Conservation (phyloP, 2,329 filamentous ascomycete species). For the Phaeoacremonium minimum region DNA sequence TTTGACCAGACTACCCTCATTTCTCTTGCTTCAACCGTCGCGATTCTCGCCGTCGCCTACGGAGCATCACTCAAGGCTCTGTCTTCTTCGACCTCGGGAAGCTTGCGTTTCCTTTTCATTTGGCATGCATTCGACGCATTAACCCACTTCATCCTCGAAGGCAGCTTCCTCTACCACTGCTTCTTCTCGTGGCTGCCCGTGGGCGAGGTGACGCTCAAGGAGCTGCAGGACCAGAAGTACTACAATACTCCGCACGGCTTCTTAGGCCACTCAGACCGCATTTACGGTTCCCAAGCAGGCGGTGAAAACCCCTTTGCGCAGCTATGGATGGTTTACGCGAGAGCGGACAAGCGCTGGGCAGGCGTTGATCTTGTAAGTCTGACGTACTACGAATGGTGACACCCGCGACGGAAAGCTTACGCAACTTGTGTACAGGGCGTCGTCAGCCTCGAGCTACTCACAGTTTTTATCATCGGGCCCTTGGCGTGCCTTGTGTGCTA, state of each 20-base stretch:
- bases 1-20: conserved; percentile 57
- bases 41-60: conserved; percentile 48
- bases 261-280: conserved; percentile 39
- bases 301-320: conserved; percentile 50
- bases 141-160: conserved; percentile 88
- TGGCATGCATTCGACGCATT: conserved; percentile 94
- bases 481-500: conserved; percentile 57
- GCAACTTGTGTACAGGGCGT: conserved; percentile 36
- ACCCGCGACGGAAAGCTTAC: conserved; percentile 2
- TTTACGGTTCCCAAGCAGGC: conserved; percentile 55
- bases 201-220: conserved; percentile 20
- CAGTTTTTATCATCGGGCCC: conserved; percentile 58
- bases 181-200: conserved; percentile 62
- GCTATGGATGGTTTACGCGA: conserved; percentile 67
- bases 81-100: conserved; percentile 43
- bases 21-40: conserved; percentile 51
- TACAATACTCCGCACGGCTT: conserved; percentile 49
- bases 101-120: conserved; percentile 76
- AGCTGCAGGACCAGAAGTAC: conserved; percentile 24
- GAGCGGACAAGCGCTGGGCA: conserved; percentile 60
- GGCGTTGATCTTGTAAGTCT: conserved; percentile 52
- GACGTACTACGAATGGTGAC: neutral
- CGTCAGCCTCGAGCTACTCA: conserved; percentile 61
- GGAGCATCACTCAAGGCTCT: conserved; percentile 40
- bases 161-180: conserved; percentile 88